These are phyloP conservation scores for Boletus bicolor DNA, from an alignment of 768 basidiomycete species.

Conservation along the genomic window DNA sequence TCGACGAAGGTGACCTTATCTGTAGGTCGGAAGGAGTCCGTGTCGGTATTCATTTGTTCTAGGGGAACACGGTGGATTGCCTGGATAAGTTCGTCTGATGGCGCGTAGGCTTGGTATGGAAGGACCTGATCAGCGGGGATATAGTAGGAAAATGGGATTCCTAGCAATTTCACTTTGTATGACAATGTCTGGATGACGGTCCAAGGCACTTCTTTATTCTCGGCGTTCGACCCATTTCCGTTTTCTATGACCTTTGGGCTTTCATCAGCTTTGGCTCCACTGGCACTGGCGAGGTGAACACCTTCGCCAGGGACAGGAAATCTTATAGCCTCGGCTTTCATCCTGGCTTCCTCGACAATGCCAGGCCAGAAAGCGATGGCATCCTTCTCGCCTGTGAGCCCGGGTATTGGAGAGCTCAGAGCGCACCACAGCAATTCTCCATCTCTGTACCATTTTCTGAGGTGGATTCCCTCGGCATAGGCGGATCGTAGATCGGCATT, in stretches of 20 bases:
- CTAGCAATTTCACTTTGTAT: conserved; percentile 70
- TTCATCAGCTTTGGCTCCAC: conserved; percentile 11
- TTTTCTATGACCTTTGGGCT: conserved; percentile 1
- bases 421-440: conserved; percentile 73
- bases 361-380: conserved; percentile 74
- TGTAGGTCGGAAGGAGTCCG: conserved; percentile 52
- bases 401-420: conserved; percentile 48
- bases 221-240: conserved; percentile 7
- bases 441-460: conserved; percentile 61
- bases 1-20: conserved; percentile 38
- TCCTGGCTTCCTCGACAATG: conserved; percentile 53
- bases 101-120: conserved; percentile 71
- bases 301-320: conserved; percentile 11
- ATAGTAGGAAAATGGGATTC: conserved; percentile 45
- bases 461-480: conserved; percentile 41
- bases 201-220: conserved; percentile 45
- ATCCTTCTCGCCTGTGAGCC: conserved; percentile 36
- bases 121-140: conserved; percentile 58
- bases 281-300: neutral
- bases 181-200: conserved; percentile 53
- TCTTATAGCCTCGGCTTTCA: conserved; percentile 45
- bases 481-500: conserved; percentile 62
- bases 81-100: conserved; percentile 48
- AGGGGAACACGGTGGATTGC: conserved; percentile 45
- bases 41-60: conserved; percentile 42